Base-by-base conservation (phyloP, 495 filamentous ascomycete species). In the Astrothelium macrocarpum region DNA sequence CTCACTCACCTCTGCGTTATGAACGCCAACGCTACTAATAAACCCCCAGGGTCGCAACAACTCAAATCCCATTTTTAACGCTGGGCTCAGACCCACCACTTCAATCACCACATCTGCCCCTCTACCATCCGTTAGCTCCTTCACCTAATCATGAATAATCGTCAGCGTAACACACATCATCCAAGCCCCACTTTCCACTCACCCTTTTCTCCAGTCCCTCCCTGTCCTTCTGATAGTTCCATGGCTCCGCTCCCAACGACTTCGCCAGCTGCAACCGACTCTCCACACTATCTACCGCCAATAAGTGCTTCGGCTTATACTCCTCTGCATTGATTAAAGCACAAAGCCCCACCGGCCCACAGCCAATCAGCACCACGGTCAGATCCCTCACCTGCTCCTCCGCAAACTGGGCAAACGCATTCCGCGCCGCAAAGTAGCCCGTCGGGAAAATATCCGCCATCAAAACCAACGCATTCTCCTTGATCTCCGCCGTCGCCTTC, bases 91-190 rank as follows among this genome's bases (percentile, higher is more conserved):
- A 1, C 94, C 94, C 9, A 98, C 94, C 7, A 95, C 89, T 75
- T 98, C 94, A 69, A 97, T 85, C 11, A 95, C 87, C 2, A 87
- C 86, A 79, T 98, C 94, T 0, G 91, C 94, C 2, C 94, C 94
- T 32, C 94, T 79, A 0, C 91, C 90, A 10, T 87, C 82, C 0
- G 90, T 96, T 61, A 87, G 79, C 68, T 92, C 90, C 71, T 81
- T 79, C 26, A 97, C 85, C 63, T 70, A 56, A 29, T 26, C 26
- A 16, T 56, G 9, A 16, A 29, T 7, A 28, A 9, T 10, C 7
- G 25, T 56, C 20, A 56, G 49, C 49, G 11, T 10, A 29, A 29
- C 5, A 5, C 25, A 14, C 14, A 9, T 56, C 16, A 5, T 56
- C 49, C 7, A 56, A 56, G 25, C 5, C 26, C 49, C 49, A 26